A percentile compares a stretch with the other conserved stretches of the same genome.
Conservation (phyloP, 1,284 basidiomycete species). For the Rhodofomes roseus region DNA sequence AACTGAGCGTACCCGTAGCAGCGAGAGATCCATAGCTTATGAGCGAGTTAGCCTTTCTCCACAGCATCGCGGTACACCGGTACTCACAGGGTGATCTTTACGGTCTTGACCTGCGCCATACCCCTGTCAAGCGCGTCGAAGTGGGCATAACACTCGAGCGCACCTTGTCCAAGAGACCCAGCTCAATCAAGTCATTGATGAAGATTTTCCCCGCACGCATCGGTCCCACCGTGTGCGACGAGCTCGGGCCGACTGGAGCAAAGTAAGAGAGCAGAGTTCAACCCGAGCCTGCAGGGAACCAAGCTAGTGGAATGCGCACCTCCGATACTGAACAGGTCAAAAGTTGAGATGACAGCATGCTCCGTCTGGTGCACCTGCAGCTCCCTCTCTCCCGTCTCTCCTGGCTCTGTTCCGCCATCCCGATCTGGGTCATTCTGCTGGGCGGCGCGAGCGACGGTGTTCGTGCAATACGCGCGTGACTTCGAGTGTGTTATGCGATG, state of each 20-base stretch:
- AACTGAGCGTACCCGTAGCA: slow-evolving; percentile 55
- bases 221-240: slow-evolving; percentile 81
- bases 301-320: slow-evolving; percentile 37
- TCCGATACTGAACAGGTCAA: slow-evolving; percentile 93
- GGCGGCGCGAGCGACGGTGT: slow-evolving; percentile 6
- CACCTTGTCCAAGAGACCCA: slow-evolving; percentile 72
- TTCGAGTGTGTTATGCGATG: background rate
- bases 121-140: background rate
- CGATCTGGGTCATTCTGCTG: slow-evolving; percentile 7
- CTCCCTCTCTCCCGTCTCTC: slow-evolving; percentile 16
- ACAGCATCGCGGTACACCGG: background rate
- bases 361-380: slow-evolving; percentile 42
- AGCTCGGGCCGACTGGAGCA: slow-evolving; percentile 47
- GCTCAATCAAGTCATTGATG: slow-evolving; percentile 69
- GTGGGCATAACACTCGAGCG: slow-evolving; percentile 6
- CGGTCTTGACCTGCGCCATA: slow-evolving; percentile 55
- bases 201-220: slow-evolving; percentile 93
- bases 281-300: background rate
- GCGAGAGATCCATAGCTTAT: slow-evolving; percentile 73
- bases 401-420: slow-evolving; percentile 13
- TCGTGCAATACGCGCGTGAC: background rate
- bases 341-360: slow-evolving; percentile 91
- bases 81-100: slow-evolving; percentile 84
- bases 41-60: background rate
- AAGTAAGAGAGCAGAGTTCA: background rate